Conservation (phyloP, 768 basidiomycete species). For the Russula lepida region DNA sequence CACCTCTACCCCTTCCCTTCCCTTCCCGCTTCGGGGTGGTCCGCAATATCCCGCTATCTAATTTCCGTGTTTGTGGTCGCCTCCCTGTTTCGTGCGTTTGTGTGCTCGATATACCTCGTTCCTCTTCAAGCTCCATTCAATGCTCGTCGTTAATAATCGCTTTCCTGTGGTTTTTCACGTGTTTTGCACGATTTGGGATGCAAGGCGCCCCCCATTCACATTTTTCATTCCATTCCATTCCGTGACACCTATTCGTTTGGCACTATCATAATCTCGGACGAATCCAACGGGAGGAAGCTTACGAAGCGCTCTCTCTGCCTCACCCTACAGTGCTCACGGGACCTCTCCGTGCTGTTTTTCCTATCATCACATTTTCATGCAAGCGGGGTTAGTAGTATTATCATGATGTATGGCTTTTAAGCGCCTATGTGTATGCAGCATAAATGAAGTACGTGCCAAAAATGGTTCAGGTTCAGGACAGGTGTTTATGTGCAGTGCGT, state of each 20-base stretch:
- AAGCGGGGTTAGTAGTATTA: constrained; percentile 3
- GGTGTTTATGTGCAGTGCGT: not conserved
- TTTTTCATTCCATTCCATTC: not conserved
- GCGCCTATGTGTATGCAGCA: constrained; percentile 11
- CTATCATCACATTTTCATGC: not conserved
- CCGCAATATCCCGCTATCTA: constrained; percentile 4
- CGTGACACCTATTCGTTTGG: constrained; percentile 7
- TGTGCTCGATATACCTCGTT: constrained; percentile 18
- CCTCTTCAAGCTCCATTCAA: not conserved
- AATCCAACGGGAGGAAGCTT: not conserved
- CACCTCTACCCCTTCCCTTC: not conserved
- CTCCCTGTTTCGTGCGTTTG: not conserved
- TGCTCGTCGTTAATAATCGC: constrained; percentile 7
- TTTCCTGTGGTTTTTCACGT: not conserved
- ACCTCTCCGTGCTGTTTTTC: not conserved
- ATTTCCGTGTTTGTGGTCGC: not conserved
- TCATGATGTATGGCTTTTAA: constrained; percentile 7
- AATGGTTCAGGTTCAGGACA: not conserved
- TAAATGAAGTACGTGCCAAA: not conserved
- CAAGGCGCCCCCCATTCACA: not conserved
- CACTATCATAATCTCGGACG: not conserved
- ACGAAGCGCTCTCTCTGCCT: not conserved
- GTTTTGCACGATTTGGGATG: not conserved
- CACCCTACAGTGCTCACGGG: not conserved
- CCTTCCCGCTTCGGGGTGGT: not conserved